phyloP scores from a whole-genome alignment of 352 stramenopile genomes.

The Globisporangium canariense region DNA sequence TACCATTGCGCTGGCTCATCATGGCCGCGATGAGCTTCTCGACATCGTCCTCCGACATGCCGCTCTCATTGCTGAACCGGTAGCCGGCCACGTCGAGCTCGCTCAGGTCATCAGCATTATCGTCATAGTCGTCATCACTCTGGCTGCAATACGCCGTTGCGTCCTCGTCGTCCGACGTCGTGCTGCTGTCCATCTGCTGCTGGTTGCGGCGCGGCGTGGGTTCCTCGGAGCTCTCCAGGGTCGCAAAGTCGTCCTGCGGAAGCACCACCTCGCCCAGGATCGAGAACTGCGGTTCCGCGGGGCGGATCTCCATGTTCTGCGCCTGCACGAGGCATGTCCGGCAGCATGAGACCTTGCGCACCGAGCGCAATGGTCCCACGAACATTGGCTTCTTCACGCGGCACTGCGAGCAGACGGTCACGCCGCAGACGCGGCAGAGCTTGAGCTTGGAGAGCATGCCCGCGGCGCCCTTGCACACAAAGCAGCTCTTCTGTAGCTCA shows the following conservation, averaged over 20 bases:
- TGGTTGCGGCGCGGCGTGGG: neutral
- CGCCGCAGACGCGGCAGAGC: conserved; percentile 39
- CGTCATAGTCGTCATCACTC: neutral
- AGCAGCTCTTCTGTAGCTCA: neutral
- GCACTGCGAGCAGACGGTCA: conserved; percentile 42
- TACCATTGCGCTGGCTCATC: neutral
- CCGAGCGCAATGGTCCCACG: conserved; percentile 13
- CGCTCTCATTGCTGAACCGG: conserved; percentile 16
- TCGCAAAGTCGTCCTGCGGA: conserved; percentile 1
- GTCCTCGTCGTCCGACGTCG: neutral
- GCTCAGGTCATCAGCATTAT: neutral
- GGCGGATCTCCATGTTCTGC: conserved; percentile 23
- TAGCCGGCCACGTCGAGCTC: conserved; percentile 13
- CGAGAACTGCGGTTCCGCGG: conserved; percentile 22
- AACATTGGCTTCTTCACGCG: conserved; percentile 48
- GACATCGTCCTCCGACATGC: conserved; percentile 16
- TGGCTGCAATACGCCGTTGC: neutral
- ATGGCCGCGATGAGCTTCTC: conserved; percentile 13
- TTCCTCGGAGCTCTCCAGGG: conserved; percentile 1
- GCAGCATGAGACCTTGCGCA: conserved; percentile 4
- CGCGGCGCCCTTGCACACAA: conserved; percentile 1
- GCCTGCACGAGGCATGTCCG: conserved; percentile 10
- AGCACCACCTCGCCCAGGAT: conserved; percentile 16
- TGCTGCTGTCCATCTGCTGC: neutral
- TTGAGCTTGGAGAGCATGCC: conserved; percentile 20